Evolutionary conservation across 169 alveolate genomes (phyloP).

Genomic region (Besnoitia besnoiti): DNA sequence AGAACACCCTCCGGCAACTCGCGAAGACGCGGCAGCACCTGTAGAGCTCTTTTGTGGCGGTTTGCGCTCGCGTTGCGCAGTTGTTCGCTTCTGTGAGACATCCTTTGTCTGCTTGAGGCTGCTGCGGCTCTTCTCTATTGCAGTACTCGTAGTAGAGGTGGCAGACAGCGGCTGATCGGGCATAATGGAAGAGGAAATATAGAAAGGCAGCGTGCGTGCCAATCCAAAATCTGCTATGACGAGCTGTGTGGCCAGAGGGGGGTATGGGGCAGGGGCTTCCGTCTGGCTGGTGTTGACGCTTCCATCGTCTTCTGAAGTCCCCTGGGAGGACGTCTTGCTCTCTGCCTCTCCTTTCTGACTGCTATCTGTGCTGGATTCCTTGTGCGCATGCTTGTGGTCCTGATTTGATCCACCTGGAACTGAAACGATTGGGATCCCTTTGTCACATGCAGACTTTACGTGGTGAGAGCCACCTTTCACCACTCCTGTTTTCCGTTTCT

Average conservation of each 20-base stretch:
- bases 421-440: no score
- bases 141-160: not conserved
- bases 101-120: not conserved
- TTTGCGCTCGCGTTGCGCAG: not conserved
- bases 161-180: not conserved
- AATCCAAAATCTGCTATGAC: slow-evolving; percentile 88
- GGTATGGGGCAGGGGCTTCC: slow-evolving; percentile 17
- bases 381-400: no score
- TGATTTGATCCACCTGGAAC: no score
- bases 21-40: not conserved
- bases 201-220: slow-evolving; percentile 85
- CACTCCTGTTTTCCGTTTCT: not conserved
- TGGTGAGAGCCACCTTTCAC: not conserved
- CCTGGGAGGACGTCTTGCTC: not conserved
- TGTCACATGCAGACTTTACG: not conserved
- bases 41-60: not conserved
- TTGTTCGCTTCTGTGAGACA: not conserved
- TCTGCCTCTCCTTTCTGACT: not conserved
- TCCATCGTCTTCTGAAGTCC: slow-evolving; percentile 26
- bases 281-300: not conserved
- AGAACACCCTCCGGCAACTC: not conserved
- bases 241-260: slow-evolving; percentile 31
- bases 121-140: not conserved
- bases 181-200: not conserved
- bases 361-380: not conserved